phyloP scores from a whole-genome alignment of 352 stramenopile genomes.

The Globisporangium nunn region DNA sequence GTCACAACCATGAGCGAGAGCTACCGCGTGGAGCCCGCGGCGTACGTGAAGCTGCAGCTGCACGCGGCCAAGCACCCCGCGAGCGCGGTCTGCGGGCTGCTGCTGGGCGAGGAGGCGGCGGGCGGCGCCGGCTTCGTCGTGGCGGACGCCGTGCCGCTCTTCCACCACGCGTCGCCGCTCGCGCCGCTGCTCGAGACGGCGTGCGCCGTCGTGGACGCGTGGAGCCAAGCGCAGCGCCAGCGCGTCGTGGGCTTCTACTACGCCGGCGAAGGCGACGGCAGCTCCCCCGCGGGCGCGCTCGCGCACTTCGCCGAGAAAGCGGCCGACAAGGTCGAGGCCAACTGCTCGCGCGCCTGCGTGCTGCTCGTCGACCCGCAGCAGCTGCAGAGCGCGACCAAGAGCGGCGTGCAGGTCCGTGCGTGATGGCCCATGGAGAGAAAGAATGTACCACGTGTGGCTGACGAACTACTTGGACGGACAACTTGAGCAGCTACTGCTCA shows the following conservation, averaged over 20 bases:
- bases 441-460: background rate
- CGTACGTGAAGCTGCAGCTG: conserved; percentile 73
- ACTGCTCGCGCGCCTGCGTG: conserved; percentile 64
- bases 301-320: conserved; percentile 55
- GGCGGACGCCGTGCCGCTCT: conserved; percentile 63
- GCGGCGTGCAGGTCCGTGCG: conserved; percentile 32
- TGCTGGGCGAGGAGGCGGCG: conserved; percentile 46
- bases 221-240: conserved; percentile 31
- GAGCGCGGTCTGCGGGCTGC: conserved; percentile 38
- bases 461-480: background rate
- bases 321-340: conserved; percentile 57
- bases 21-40: conserved; percentile 52
- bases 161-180: conserved; percentile 69
- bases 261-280: conserved; percentile 23
- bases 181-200: conserved; percentile 58
- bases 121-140: conserved; percentile 28
- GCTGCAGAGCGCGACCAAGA: conserved; percentile 45
- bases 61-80: conserved; percentile 57
- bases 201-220: conserved; percentile 62
- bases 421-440: background rate
- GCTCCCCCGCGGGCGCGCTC: conserved; percentile 28
- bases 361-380: conserved; percentile 60
- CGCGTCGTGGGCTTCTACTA: conserved; percentile 71
- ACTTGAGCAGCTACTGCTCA: conserved; percentile 35
- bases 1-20: conserved; percentile 31